Base-by-base conservation (phyloP, 169 alveolate genomes). In the Cryptosporidium ubiquitum region DNA sequence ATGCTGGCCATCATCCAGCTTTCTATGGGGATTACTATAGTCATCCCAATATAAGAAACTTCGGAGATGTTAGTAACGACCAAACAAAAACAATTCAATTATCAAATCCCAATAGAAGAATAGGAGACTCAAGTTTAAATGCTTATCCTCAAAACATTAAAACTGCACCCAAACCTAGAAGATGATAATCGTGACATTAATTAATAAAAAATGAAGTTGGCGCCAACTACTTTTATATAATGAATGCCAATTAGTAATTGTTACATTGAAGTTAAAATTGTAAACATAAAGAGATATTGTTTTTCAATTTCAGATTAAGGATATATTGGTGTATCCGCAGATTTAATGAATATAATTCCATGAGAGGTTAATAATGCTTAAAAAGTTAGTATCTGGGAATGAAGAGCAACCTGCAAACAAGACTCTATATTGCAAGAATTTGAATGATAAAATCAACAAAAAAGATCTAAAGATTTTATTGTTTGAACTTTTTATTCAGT, bases 401-500 rank as follows among this genome's bases (percentile, higher is more conserved):
- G 64, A 79, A 26, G 68, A 20, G 29, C 47, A 20, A 5, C 75
- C 75, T 44, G 89, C 75, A 47, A 79, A 42, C 26, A 79, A 79
- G 20, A 79, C 89, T n/a, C 66, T 79, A 10, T 79, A 61, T 47
- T 79, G 89, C 61, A 79, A 79, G 51, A 79, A 79, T 33, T 29
- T 79, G 61, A 79, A 79, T n/a, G 89, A 79, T 47, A 79, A 40
- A 31, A 31, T 79, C 26, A 79, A 79, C 40, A 79, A 79, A 26
- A 79, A 79, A 49, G 79, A 79, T 12, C 68, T 79, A 5, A 58
- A 64, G 55, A 16, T 79, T 2, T 39, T 79, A 3, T 44, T 79
- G 23, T 79, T 61, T 64, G 89, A 79, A 33, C 55, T 79, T n/a
- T 79, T 79, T 79, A 61, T 79, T 20, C 89, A 79, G n/a, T 61